Evolutionary conservation across 345 rosid species (phyloP), one percentile per base, ranked within the genome.

Genomic region (Eucalyptus tenuipes): DNA sequence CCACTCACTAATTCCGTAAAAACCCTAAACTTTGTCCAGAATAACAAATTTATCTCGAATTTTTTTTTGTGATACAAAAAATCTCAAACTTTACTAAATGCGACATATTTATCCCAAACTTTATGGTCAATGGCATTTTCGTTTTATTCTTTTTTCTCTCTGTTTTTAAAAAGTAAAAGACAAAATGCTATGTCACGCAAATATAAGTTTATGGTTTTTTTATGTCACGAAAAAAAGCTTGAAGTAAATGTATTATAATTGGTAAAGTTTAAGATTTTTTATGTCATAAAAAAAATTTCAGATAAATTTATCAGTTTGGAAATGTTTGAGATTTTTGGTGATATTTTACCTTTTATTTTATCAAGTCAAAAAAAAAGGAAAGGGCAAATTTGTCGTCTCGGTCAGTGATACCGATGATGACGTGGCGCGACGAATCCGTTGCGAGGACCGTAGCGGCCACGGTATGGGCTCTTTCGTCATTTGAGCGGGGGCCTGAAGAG

Each of bases 21-120:
- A 50, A 52, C 0, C 10, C 10, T 24, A 52, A 18, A 52, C 1
- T 52, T 52, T 52, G 4, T 52, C 10, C 0, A 7, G 10, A 52
- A 2, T 18, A 7, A 52, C 0, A 52, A 52, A 52, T 52, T 52
- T 52, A 18, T 52, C 24, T 7, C 10, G 1, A 52, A 7, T 1
- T 16, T 50, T 17, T 16, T 18, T 52, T 52, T 18, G 0, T 52
- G 0, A 1, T 0, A 52, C 0, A 18, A 52, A 52, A 52, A 52
- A 52, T 52, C 4, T 52, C 9, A 52, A 52, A 52, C 24, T 52
- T 52, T 18, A 52, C 4, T 52, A 52, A 18, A 52, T 4, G 2
- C 4, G 0, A 52, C 0, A 0, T 52, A 18, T 52, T 18, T 52
- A 52, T 52, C 24, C 4, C 24, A 52, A 52, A 52, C 4, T 52